phyloP scores from a whole-genome alignment of 2,329 filamentous ascomycete species.

The Graphiopsis chlorocephala region DNA sequence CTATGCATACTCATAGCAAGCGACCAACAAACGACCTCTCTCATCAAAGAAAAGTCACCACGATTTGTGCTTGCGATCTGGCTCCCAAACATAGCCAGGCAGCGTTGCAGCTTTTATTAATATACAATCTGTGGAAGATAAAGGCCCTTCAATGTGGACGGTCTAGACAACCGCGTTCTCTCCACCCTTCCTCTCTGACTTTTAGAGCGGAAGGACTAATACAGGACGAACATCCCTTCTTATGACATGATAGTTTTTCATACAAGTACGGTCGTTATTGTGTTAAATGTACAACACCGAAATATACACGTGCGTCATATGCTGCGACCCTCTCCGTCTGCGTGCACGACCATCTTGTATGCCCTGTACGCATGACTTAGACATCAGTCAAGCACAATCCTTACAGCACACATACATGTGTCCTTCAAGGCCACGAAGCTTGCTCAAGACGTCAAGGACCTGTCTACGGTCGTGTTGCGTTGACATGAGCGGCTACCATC shows the following conservation, averaged over 20 bases:
- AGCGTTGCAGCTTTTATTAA: slow-evolving; percentile 42
- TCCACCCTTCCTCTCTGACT: slow-evolving; percentile 44
- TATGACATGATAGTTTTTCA: background rate
- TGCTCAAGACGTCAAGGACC: too few relatives aligned
- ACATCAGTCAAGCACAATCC: background rate
- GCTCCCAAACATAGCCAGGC: slow-evolving; percentile 44
- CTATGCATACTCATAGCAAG: background rate
- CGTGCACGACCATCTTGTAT: too few relatives aligned
- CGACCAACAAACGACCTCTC: background rate
- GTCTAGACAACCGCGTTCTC: slow-evolving; percentile 54
- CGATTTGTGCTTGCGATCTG: slow-evolving; percentile 51
- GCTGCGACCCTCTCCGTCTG: too few relatives aligned
- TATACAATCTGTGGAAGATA: slow-evolving; percentile 47
- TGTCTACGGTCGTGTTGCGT: background rate
- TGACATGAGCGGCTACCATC: background rate
- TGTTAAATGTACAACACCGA: too few relatives aligned
- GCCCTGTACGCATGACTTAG: background rate
- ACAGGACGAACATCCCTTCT: slow-evolving; percentile 12
- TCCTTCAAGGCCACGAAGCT: background rate
- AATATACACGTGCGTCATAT: too few relatives aligned
- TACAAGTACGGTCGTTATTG: too few relatives aligned
- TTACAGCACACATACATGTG: background rate
- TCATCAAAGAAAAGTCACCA: slow-evolving; percentile 32
- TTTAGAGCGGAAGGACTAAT: slow-evolving; percentile 14
- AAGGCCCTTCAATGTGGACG: slow-evolving; percentile 36